Evolutionary conservation across 345 rosid genomes (phyloP), one percentile per base, ranked within the genome.

Genomic region (Citrus cavaleriei): DNA sequence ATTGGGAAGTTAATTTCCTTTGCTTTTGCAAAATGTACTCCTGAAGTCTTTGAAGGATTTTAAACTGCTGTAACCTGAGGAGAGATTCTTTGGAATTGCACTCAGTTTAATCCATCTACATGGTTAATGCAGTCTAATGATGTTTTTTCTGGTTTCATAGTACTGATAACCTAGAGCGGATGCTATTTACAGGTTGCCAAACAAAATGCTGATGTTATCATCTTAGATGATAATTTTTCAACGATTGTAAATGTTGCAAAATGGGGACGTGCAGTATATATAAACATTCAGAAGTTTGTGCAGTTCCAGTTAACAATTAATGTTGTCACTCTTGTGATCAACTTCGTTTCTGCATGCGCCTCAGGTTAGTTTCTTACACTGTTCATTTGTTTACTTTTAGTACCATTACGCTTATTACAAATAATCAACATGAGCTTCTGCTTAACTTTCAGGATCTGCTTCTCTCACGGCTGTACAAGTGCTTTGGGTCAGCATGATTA

Each of bases 231-330:
- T 82, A 91, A 95, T 77, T 95, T 95, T 81, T 77, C 84, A 16
- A 93, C 98, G 22, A 96, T 96, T 73, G 90, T 93, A 60, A 96
- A 89, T 67, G 97, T 91, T 59, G 97, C 95, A 40, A 93, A 73
- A 86, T 93, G 93, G 93, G 99, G 99, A 46, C 97, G 99, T 70
- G 83, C 99, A 8, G 98, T 96, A 68, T 96, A 96, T 74, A 90
- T 93, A 55, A 95, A 95, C 89, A 95, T 95, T 78, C 98, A 92
- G 80, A 95, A 95, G 90, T 95, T 95, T 84, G 97, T 95, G 86
- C 99, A 95, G 90, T 95, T 95, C 89, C 99, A 95, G 85, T 86
- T 95, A 3, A 95, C 99, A 51, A 94, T 95, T 58, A 93, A 95
- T 77, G 88, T 96, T 55, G 99, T 91, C 51, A 95, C 99, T 73